Evolutionary conservation across 2,329 filamentous ascomycete species (phyloP).

Genomic region (Bretziella fagacearum): DNA sequence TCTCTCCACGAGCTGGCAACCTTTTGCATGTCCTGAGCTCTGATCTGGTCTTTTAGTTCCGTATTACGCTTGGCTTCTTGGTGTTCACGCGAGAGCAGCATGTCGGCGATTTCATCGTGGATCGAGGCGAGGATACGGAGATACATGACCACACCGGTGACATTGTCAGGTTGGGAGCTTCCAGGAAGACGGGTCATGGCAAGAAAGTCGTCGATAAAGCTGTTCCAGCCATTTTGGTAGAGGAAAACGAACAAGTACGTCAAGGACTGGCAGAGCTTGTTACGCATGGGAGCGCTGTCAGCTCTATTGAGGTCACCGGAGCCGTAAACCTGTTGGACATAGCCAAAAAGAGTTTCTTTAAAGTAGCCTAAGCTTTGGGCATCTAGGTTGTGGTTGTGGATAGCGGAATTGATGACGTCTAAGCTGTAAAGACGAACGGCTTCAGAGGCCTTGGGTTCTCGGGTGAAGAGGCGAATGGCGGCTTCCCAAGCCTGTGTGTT

Average conservation of each 20-base stretch:
- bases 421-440: constrained; percentile 78
- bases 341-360: constrained; percentile 65
- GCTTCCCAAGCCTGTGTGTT: constrained; percentile 82
- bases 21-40: constrained; percentile 72
- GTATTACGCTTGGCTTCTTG: constrained; percentile 73
- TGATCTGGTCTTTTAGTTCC: constrained; percentile 77
- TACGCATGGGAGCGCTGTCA: constrained; percentile 69
- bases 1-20: constrained; percentile 85
- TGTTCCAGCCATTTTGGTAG: constrained; percentile 74
- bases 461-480: constrained; percentile 71
- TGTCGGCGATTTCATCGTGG: constrained; percentile 94
- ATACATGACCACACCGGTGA: constrained; percentile 66
- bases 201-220: constrained; percentile 81
- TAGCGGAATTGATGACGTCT: constrained; percentile 83
- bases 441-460: constrained; percentile 58
- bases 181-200: constrained; percentile 50
- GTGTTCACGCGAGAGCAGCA: constrained; percentile 61
- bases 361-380: constrained; percentile 54
- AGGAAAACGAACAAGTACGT: constrained; percentile 83
- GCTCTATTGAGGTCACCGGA: constrained; percentile 36
- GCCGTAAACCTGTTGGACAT: constrained; percentile 61
- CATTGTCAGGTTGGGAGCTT: constrained; percentile 48
- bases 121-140: constrained; percentile 75
- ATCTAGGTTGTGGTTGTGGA: constrained; percentile 65
- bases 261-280: constrained; percentile 91